Evolutionary conservation across 306 rosid species (phyloP), one percentile per base, ranked within the genome.

Genomic region (Morella rubra): DNA sequence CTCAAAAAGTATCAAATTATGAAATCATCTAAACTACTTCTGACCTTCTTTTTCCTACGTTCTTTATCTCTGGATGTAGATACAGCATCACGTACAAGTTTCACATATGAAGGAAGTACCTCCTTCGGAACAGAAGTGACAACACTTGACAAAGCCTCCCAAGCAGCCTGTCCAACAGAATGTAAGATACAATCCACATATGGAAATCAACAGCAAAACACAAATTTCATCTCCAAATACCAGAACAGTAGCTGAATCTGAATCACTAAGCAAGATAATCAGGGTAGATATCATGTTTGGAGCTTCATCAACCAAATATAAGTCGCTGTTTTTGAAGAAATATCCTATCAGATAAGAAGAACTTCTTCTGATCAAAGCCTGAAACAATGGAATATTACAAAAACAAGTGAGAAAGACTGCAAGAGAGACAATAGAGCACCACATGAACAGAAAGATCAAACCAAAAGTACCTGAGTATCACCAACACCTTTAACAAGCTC

Each of bases 31-130:
- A 9, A 79, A 77, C 32, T 62, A 56, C 19, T 76, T 70, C 84
- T 74, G 79, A 95, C 99, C 97, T 92, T 95, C 89, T 87, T 92
- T 82, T 91, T 95, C 87, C 99, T 91, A 8, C 97, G 90, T 83
- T 92, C 99, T 76, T 92, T 95, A 61, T 95, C 99, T 73, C 97
- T 85, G 42, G 99, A 88, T 14, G 97, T 89, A 72, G 99, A 95
- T 42, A 95, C 97, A 81, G 99, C 97, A 89, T 95, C 99, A 44
- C 97, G 93, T 53, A 92, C 99, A 53, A 92, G 79, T 87, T 95
- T 95, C 53, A 92, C 84, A 83, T 95, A 90, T 0, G 99, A 89
- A 70, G 97, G 97, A 77, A 95, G 96, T 22, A 89, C 81, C 81
- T 92, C 99, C 90, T 95, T 95, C 32, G 99, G 93, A 42, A 89